Percentiles rank a stretch among this genome's conserved stretches.
Evolutionary conservation across 805 yeast species (phyloP).

Genomic region (Cephaloascus fragrans): DNA sequence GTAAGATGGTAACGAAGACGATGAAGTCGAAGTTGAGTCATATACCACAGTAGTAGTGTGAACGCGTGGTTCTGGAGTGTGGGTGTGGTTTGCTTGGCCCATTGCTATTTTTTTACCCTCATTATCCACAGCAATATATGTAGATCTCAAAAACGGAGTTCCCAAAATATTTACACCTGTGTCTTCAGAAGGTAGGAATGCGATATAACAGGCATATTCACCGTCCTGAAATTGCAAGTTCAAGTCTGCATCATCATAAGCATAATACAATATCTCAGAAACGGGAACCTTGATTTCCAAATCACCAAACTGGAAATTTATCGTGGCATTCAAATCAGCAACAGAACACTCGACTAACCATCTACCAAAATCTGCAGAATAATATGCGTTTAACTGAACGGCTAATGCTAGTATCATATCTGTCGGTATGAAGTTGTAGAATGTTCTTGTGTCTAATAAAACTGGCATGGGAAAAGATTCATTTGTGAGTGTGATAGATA

Average conservation of each 20-base stretch:
- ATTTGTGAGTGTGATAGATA: slow-evolving; percentile 21
- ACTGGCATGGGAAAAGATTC: slow-evolving; percentile 35
- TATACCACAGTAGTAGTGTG: slow-evolving; percentile 1
- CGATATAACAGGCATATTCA: slow-evolving; percentile 44
- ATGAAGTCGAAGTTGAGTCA: background rate
- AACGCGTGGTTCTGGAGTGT: slow-evolving; percentile 4
- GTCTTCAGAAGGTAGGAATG: slow-evolving; percentile 34
- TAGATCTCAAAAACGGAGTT: slow-evolving; percentile 39
- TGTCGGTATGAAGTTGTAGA: slow-evolving; percentile 43
- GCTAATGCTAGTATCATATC: slow-evolving; percentile 51
- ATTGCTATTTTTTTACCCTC: slow-evolving; percentile 47
- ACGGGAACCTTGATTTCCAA: slow-evolving; percentile 41
- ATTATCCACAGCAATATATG: slow-evolving; percentile 56
- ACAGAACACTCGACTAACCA: slow-evolving; percentile 63
- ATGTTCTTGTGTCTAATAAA: slow-evolving; percentile 45
- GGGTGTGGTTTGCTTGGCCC: slow-evolving; percentile 31
- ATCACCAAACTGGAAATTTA: slow-evolving; percentile 46
- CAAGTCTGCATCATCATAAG: slow-evolving; percentile 19
- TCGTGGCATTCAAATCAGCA: slow-evolving; percentile 33
- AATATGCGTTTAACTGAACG: slow-evolving; percentile 60
- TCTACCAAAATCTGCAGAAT: slow-evolving; percentile 28
- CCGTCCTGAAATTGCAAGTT: slow-evolving; percentile 43
- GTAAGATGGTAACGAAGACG: slow-evolving; percentile 5
- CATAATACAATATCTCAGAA: slow-evolving; percentile 30
- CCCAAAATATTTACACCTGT: slow-evolving; percentile 51